Evolutionary conservation across 2,329 filamentous ascomycete genomes (phyloP).

Genomic region (Microdochium paspali): DNA sequence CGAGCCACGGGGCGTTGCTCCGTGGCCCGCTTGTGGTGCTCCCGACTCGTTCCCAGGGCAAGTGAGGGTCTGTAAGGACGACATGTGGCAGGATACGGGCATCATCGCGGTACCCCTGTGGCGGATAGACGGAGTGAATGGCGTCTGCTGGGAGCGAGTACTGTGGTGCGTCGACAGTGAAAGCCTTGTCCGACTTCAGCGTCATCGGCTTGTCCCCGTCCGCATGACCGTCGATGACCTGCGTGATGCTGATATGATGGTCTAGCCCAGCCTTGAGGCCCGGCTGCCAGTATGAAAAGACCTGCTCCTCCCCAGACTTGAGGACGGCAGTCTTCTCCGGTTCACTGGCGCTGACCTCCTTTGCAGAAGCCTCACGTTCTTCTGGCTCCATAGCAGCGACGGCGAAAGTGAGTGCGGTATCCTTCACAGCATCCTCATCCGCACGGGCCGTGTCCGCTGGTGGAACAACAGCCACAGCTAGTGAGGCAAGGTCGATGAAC

Average conservation of each 20-base stretch:
- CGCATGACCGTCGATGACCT: conserved; percentile 1
- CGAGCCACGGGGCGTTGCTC: conserved; percentile 27
- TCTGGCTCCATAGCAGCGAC: no score
- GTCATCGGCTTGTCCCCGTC: conserved; percentile 3
- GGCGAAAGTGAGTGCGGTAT: no score
- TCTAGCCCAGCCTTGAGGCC: conserved; percentile 10
- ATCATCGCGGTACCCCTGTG: conserved; percentile 24
- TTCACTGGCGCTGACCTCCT: no score
- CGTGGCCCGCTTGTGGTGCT: conserved; percentile 6
- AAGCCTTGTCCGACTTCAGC: conserved; percentile 13
- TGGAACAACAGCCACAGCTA: no score
- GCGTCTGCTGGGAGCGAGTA: conserved; percentile 20
- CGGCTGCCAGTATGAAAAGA: conserved; percentile 10
- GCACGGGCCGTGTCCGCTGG: no score
- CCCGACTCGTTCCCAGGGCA: conserved; percentile 30
- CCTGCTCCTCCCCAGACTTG: conserved; percentile 10
- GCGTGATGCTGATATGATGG: no score
- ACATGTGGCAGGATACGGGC: conserved; percentile 29
- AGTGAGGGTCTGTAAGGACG: conserved; percentile 29
- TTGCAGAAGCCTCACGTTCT: no score
- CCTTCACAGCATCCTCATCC: no score
- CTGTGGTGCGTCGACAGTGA: conserved; percentile 25
- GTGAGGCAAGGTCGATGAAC: no score
- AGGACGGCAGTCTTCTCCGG: no score
- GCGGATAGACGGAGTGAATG: conserved; percentile 29